Conservation (phyloP, 2,329 filamentous ascomycete species). For the Tolypocladium ophioglossoides region DNA sequence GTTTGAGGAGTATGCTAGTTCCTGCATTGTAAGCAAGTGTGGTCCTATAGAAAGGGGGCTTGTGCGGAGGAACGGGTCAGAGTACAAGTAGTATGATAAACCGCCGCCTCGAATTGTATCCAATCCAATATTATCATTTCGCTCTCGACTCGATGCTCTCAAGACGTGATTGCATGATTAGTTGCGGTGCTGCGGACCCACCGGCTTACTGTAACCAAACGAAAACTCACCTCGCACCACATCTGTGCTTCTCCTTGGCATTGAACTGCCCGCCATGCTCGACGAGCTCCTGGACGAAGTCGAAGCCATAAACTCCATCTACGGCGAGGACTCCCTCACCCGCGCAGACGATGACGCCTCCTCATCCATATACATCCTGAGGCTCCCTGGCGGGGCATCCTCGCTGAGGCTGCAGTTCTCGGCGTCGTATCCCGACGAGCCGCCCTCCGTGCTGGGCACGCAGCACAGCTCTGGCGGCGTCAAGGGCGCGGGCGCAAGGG, state of each 20-base stretch:
- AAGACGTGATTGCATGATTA: neutral
- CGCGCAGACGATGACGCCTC: conserved; percentile 23
- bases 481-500: conserved; percentile 60
- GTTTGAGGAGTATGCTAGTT: neutral
- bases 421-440: conserved; percentile 59
- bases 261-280: conserved; percentile 28
- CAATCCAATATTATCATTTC: conserved; percentile 10
- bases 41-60: conserved; percentile 16
- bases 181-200: neutral
- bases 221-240: neutral
- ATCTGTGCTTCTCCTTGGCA: neutral
- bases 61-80: conserved; percentile 7
- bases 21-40: conserved; percentile 12
- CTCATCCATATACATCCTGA: conserved; percentile 44
- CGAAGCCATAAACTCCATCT: conserved; percentile 77
- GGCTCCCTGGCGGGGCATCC: conserved; percentile 51
- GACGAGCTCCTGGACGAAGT: conserved; percentile 62
- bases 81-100: conserved; percentile 6
- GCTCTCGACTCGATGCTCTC: neutral
- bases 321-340: conserved; percentile 54
- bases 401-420: conserved; percentile 61
- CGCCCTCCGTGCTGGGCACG: conserved; percentile 65
- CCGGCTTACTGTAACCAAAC: neutral
- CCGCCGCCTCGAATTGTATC: conserved; percentile 17
- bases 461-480: conserved; percentile 68